Evolutionary conservation across 805 yeast genomes (phyloP).

Genomic region (Myxozyma nipponensis): DNA sequence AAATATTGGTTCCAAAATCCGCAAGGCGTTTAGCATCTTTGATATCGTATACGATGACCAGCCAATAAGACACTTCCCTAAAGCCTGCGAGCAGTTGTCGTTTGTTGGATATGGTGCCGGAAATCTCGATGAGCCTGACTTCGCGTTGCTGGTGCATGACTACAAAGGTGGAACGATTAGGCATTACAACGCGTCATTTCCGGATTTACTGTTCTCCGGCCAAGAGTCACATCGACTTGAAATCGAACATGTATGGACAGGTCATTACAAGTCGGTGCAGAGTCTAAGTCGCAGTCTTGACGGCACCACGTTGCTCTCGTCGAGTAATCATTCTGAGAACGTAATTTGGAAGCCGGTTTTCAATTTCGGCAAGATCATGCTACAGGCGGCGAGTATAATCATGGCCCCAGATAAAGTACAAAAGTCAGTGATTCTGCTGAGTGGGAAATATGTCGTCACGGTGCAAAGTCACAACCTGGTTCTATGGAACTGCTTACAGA

Average conservation of each 20-base stretch:
- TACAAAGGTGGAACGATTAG: slow-evolving; percentile 36
- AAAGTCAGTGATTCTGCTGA: slow-evolving; percentile 48
- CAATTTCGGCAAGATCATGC: slow-evolving; percentile 18
- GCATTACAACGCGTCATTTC: slow-evolving; percentile 33
- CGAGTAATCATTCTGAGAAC: slow-evolving; percentile 60
- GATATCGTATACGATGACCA: slow-evolving; percentile 22
- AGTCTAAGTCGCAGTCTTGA: slow-evolving; percentile 61
- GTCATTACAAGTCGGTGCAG: slow-evolving; percentile 78
- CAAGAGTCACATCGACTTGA: slow-evolving; percentile 11
- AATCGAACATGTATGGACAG: slow-evolving; percentile 63
- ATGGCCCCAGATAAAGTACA: slow-evolving; percentile 48
- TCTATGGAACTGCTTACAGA: slow-evolving; percentile 54
- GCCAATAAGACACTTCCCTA: slow-evolving; percentile 25
- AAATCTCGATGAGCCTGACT: slow-evolving; percentile 27
- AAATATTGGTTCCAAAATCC: slow-evolving; percentile 25
- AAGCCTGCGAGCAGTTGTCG: slow-evolving; percentile 9
- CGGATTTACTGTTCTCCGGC: slow-evolving; percentile 21
- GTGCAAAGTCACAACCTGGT: slow-evolving; percentile 44
- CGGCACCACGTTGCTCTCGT: slow-evolving; percentile 58
- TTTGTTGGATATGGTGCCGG: slow-evolving; percentile 25
- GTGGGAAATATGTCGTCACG: slow-evolving; percentile 47
- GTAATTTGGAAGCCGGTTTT: slow-evolving; percentile 49
- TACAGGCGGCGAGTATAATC: slow-evolving; percentile 36
- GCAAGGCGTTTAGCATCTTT: slow-evolving; percentile 26
- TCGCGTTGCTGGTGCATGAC: slow-evolving; percentile 34